These are phyloP conservation scores for Lophiotrema nucula DNA, from an alignment of 495 filamentous ascomycete species.

Conservation along the genomic window DNA sequence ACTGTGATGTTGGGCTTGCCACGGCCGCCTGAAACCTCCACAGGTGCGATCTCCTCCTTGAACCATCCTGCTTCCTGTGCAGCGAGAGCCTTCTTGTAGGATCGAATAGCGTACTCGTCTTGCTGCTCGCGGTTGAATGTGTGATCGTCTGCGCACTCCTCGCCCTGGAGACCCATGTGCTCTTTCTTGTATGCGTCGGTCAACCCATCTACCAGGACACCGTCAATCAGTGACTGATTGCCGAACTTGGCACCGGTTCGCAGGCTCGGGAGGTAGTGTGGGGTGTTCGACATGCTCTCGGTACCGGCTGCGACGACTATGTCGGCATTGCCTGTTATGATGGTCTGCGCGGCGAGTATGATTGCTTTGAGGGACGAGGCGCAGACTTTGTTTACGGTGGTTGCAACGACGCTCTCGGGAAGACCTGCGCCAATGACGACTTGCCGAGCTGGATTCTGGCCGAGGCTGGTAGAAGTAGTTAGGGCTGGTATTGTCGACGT, in stretches of 20 bases:
- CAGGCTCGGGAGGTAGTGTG: constrained; percentile 88
- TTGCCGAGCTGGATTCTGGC: constrained; percentile 94
- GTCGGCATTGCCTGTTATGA: constrained; percentile 88
- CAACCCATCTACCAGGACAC: constrained; percentile 86
- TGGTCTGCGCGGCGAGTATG: constrained; percentile 91
- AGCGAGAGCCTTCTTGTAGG: constrained; percentile 86
- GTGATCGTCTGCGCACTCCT: constrained; percentile 88
- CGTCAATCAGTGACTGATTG: constrained; percentile 80
- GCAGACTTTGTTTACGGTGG: constrained; percentile 98
- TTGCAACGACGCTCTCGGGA: constrained; percentile 71
- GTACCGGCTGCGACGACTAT: constrained; percentile 89
- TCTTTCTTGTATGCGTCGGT: constrained; percentile 89
- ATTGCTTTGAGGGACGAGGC: constrained; percentile 91
- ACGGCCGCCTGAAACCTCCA: constrained; percentile 81
- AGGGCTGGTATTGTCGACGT: constrained; percentile 5
- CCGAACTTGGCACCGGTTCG: constrained; percentile 88
- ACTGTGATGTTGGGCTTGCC: constrained; percentile 83
- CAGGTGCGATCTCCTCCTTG: constrained; percentile 80
- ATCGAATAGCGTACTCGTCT: constrained; percentile 89
- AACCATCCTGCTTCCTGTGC: constrained; percentile 78
- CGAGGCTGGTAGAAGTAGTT: constrained; percentile 60
- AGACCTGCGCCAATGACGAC: constrained; percentile 87
- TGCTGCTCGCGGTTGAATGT: constrained; percentile 75
- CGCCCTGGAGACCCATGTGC: constrained; percentile 89
- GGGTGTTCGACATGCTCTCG: constrained; percentile 96